Conservation (phyloP, 2,329 filamentous ascomycete genomes). For the Fusarium protoensiforme region DNA sequence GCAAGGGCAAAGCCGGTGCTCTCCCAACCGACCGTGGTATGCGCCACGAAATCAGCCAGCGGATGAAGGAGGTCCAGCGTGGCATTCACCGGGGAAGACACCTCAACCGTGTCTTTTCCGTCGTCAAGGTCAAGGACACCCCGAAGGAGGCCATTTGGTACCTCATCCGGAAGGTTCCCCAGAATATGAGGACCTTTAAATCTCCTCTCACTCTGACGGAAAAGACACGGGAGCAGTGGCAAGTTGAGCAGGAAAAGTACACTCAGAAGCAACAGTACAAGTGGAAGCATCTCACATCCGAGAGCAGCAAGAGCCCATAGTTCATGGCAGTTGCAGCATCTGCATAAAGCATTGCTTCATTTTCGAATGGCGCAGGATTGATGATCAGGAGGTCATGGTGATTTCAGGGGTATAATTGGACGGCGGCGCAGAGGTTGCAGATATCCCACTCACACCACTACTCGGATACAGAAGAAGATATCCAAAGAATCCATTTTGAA, state of each 20-base stretch:
- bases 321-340: background rate
- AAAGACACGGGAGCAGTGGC: background rate
- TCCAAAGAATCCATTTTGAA: background rate
- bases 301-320: background rate
- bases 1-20: background rate
- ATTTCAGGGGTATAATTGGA: background rate
- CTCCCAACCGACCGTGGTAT: background rate
- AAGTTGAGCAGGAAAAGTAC: background rate
- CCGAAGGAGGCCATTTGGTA: constrained; percentile 1
- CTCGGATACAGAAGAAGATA: background rate
- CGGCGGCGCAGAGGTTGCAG: background rate
- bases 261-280: background rate
- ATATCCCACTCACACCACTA: background rate
- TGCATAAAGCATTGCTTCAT: background rate
- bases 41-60: background rate
- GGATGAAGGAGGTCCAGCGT: constrained; percentile 1
- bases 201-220: background rate
- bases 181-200: background rate
- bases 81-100: background rate
- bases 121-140: background rate
- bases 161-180: constrained; percentile 1
- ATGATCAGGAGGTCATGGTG: background rate
- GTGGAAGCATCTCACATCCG: background rate
- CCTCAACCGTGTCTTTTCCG: background rate
- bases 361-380: background rate